Evolutionary conservation across 148 eudicot species (phyloP), one percentile per base, ranked within the genome.

Genomic region (Camellia lanceoleosa): DNA sequence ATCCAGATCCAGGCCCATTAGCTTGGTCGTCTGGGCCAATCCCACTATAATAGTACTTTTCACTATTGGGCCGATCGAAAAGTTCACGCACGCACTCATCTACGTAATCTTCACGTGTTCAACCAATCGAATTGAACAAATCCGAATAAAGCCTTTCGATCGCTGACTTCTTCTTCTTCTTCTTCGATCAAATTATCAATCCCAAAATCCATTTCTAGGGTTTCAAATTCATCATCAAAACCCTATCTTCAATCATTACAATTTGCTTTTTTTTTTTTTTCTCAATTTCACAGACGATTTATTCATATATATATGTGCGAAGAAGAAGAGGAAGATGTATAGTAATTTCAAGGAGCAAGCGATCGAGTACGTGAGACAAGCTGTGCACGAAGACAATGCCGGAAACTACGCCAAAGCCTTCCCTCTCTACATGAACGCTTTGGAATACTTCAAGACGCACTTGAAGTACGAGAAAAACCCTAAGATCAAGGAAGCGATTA

Each of bases 271-370:
- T 78, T 58, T 16, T 16, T 67, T 66, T 56, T 12, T 23, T 42
- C 56, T n/a, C 19, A 1, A 23, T 55, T 13, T 11, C 64, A 4
- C 12, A 47, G 46, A 56, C 42, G 20, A 30, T 5, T 20, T 68
- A 16, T 49, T 65, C 68, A 44, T 14, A 58, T 44, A 58, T 60
- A 63, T 81, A 54, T 44, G 20, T 46, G 38, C 38, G 38, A 30
- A 30, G 38, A 30, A 30, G 38, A 30, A 30, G 38, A 30, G 1
- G 23, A 49, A 72, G 54, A 96, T 96, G 99, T 93, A 96, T 83
- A 96, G 99, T 83, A 96, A 96, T 83, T 96, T 96, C 91, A 96
- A 96, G 71, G 99, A 93, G 76, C 99, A 94, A 74, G 99, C 99
- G 81, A 92, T 96, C 86, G 98, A 92, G 89, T 96, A 91, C 84